phyloP scores from a whole-genome alignment of 2,329 filamentous ascomycete species.

The Mollisia scopiformis region DNA sequence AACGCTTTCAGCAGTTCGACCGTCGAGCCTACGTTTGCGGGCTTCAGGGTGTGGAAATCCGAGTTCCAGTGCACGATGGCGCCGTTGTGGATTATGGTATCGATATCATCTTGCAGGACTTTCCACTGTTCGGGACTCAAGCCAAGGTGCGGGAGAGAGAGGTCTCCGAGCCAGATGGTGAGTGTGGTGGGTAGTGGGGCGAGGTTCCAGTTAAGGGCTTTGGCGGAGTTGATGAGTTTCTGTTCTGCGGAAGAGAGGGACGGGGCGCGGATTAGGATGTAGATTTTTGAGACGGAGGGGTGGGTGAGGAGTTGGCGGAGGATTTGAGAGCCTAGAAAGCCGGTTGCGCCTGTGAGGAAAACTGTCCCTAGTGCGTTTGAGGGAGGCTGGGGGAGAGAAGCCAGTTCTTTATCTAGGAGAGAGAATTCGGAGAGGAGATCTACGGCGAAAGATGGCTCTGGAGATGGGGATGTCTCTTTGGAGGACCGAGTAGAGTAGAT shows the following conservation, averaged over 20 bases:
- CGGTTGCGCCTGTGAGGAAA: background rate
- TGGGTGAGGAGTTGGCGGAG: background rate
- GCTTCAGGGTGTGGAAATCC: constrained; percentile 57
- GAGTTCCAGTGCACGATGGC: constrained; percentile 79
- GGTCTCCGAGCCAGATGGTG: constrained; percentile 56
- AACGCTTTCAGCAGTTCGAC: constrained; percentile 19
- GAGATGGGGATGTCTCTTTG: background rate
- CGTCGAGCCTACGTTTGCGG: constrained; percentile 70
- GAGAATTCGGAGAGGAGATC: background rate
- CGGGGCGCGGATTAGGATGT: background rate
- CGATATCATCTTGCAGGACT: constrained; percentile 64
- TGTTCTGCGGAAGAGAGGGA: too few relatives aligned
- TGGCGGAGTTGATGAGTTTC: too few relatives aligned
- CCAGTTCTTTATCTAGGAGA: background rate
- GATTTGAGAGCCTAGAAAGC: background rate
- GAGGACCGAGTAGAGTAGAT: background rate
- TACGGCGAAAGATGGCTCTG: background rate
- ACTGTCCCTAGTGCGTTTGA: background rate
- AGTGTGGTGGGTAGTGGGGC: too few relatives aligned
- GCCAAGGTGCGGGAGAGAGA: constrained; percentile 75
- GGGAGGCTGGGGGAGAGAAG: background rate
- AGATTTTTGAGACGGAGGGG: background rate
- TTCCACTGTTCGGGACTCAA: constrained; percentile 65
- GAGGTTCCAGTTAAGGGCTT: too few relatives aligned
- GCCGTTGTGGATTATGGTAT: constrained; percentile 80